Evolutionary conservation across 1,284 basidiomycete species (phyloP).

Genomic region (Ustilago tritici): DNA sequence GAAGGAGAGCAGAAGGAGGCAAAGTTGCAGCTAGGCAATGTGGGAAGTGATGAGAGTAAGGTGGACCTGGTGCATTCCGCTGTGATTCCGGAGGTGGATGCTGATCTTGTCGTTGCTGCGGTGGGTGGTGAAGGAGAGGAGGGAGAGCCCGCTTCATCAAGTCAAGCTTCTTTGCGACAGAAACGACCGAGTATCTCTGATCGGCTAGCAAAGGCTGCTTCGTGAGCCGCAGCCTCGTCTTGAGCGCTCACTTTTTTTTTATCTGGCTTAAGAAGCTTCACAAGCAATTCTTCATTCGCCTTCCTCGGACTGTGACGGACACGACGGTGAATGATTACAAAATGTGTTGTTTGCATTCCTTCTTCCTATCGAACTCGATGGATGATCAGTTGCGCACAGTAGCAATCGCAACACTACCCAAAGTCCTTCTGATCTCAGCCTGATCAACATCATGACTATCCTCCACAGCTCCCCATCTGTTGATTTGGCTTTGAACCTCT

Average conservation of each 20-base stretch:
- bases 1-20: conserved; percentile 11
- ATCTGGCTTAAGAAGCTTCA: neutral
- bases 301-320: too few relatives aligned
- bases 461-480: conserved; percentile 98
- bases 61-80: conserved; percentile 18
- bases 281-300: neutral
- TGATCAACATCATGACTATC: conserved; percentile 85
- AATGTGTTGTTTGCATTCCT: neutral
- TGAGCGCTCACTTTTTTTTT: neutral
- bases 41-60: conserved; percentile 6
- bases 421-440: conserved; percentile 87
- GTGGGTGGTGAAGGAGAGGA: neutral
- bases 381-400: conserved; percentile 19
- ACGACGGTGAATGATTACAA: too few relatives aligned
- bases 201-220: conserved; percentile 33
- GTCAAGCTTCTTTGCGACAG: neutral
- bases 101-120: conserved; percentile 16
- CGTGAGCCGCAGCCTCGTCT: neutral
- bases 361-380: neutral
- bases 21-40: neutral
- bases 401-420: conserved; percentile 72
- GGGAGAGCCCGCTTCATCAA: neutral
- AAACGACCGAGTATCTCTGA: conserved; percentile 31
- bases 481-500: conserved; percentile 93
- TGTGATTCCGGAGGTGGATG: conserved; percentile 6